Conservation (phyloP, 1,284 basidiomycete species). For the Microbotryomycetes sp. region DNA sequence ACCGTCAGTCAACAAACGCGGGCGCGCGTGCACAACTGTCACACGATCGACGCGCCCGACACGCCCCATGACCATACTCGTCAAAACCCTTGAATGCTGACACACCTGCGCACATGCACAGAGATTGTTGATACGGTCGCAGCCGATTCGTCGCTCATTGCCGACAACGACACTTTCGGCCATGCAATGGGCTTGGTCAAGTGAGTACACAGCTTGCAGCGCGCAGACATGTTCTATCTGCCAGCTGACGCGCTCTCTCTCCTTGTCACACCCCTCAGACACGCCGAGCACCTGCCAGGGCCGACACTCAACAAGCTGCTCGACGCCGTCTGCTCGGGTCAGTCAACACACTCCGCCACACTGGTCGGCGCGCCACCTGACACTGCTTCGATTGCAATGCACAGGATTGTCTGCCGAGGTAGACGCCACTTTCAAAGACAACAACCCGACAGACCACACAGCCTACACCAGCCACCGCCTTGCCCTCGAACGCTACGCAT, state of each 20-base stretch:
- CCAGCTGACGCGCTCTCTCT: conserved; percentile 1
- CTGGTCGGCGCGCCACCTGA: background rate
- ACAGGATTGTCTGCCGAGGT: conserved; percentile 58
- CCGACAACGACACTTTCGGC: conserved; percentile 61
- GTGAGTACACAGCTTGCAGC: conserved; percentile 22
- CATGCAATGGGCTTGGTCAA: conserved; percentile 71
- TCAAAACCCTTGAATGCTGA: background rate
- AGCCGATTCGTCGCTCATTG: conserved; percentile 60
- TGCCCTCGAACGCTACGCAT: conserved; percentile 79
- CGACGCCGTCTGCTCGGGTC: conserved; percentile 54
- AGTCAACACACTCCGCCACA: background rate
- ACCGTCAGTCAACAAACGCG: conserved; percentile 44
- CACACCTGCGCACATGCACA: conserved; percentile 35
- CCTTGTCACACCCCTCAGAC: conserved; percentile 29
- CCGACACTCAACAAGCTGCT: conserved; percentile 64
- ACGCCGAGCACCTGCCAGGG: conserved; percentile 54
- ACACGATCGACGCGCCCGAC: conserved; percentile 1
- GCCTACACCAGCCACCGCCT: conserved; percentile 59
- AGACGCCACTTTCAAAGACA: conserved; percentile 59
- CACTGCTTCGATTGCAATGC: background rate
- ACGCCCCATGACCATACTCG: background rate
- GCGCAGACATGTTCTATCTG: background rate
- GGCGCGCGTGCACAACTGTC: background rate
- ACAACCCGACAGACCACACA: conserved; percentile 60
- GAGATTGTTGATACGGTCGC: conserved; percentile 69